phyloP scores from a whole-genome alignment of 169 alveolate species.

The Blepharisma undulans region DNA sequence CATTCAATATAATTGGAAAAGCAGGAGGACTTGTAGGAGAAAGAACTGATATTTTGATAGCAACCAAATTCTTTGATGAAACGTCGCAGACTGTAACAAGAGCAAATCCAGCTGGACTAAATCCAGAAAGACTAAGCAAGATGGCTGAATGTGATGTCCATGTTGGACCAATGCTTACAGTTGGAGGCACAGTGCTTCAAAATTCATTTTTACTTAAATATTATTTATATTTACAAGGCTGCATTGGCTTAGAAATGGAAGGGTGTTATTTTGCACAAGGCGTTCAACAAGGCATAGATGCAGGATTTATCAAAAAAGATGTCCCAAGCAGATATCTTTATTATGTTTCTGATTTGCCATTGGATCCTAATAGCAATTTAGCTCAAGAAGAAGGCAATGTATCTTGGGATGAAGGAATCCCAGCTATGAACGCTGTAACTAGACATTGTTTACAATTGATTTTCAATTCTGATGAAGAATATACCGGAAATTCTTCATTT shows the following conservation, averaged over 20 bases:
- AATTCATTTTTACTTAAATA: conserved; percentile 15
- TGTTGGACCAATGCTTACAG: conserved; percentile 41
- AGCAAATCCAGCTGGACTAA: conserved; percentile 4
- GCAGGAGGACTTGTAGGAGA: conserved; percentile 44
- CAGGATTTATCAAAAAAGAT: not conserved
- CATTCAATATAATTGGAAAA: conserved; percentile 35
- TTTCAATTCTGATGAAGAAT: not conserved
- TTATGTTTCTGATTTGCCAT: conserved; percentile 44
- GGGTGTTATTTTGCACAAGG: conserved; percentile 31
- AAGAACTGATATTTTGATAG: conserved; percentile 38
- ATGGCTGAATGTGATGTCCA: conserved; percentile 14
- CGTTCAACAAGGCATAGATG: conserved; percentile 10
- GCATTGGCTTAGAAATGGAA: conserved; percentile 49
- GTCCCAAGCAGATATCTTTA: conserved; percentile 33
- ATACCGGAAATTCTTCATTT: not conserved
- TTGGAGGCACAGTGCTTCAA: conserved; percentile 43
- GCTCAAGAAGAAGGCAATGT: conserved; percentile 38
- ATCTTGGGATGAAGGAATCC: conserved; percentile 44
- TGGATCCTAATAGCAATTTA: conserved; percentile 33
- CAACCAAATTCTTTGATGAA: conserved; percentile 25
- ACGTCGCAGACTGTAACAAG: conserved; percentile 3
- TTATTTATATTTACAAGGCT: conserved; percentile 23
- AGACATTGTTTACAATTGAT: not conserved
- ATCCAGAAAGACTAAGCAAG: not conserved
- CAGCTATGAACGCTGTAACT: conserved; percentile 31